A percentile compares a stretch with the other conserved stretches of the same genome.
Evolutionary conservation across 805 yeast genomes (phyloP).

Genomic region (Pichia phayaonensis): DNA sequence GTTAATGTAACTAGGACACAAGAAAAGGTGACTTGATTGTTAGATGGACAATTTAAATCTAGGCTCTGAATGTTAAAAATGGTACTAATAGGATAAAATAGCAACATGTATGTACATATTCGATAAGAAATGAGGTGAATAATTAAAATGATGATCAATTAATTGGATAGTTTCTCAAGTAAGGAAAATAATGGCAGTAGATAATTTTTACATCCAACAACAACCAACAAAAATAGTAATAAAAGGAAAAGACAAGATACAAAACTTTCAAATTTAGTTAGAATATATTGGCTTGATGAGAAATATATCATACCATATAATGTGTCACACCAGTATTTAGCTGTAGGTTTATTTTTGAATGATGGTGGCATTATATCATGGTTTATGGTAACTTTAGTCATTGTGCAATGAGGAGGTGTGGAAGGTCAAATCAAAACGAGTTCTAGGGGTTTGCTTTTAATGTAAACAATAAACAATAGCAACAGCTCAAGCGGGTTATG

Average conservation of each 20-base stretch:
- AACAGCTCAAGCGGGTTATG: too few species aligned
- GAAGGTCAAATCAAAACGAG: neutral
- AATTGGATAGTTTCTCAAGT: neutral
- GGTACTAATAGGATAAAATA: too few species aligned
- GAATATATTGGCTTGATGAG: neutral
- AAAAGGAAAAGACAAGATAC: neutral
- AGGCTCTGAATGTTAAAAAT: too few species aligned
- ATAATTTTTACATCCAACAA: constrained; percentile 6
- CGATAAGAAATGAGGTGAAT: neutral
- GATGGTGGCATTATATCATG: neutral
- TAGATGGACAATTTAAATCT: too few species aligned
- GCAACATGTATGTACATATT: neutral
- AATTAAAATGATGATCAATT: neutral
- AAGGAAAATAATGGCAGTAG: constrained; percentile 4
- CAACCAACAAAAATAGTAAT: neutral
- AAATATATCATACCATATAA: neutral
- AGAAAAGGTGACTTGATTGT: too few species aligned
- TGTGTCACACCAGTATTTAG: neutral
- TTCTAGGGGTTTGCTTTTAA: too few species aligned
- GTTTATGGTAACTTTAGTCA: constrained; percentile 3
- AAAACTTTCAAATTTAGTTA: constrained; percentile 4
- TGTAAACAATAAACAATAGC: neutral
- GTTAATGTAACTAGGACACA: too few species aligned
- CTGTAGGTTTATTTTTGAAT: constrained; percentile 1
- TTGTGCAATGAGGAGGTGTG: neutral